A percentile compares a stretch with the other conserved stretches of the same genome.
These are phyloP conservation scores for Omphalotus olearius DNA, from an alignment of 1,284 basidiomycete species.

Conservation along the genomic window DNA sequence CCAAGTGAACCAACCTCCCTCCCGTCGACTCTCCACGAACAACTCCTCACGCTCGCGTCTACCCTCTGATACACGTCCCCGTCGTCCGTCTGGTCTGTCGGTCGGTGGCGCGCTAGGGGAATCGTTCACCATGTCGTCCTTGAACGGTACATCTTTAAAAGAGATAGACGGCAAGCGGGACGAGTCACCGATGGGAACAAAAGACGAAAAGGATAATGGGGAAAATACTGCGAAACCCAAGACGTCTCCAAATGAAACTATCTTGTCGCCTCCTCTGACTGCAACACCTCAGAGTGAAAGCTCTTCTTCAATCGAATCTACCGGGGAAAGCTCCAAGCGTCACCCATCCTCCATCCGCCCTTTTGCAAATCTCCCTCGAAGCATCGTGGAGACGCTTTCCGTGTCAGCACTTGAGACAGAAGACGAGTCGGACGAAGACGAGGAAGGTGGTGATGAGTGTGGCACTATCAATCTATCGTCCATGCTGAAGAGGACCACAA, in stretches of 20 bases:
- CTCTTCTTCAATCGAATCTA: too few species aligned
- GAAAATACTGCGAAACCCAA: constrained; percentile 5
- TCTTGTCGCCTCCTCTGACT: constrained; percentile 2
- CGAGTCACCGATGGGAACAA: too few species aligned
- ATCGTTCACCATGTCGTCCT: constrained; percentile 17
- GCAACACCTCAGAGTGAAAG: neutral
- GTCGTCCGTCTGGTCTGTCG: constrained; percentile 29
- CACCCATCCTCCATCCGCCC: constrained; percentile 6
- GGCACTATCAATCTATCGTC: neutral
- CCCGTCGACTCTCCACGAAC: constrained; percentile 17
- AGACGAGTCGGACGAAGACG: constrained; percentile 18
- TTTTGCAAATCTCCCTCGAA: constrained; percentile 13
- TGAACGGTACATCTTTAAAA: constrained; percentile 9
- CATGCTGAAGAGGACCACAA: neutral
- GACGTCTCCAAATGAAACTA: neutral
- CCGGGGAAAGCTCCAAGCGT: neutral
- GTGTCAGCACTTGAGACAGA: constrained; percentile 35
- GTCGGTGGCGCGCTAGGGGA: constrained; percentile 3
- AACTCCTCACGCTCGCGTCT: neutral
- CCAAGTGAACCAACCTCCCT: constrained; percentile 12
- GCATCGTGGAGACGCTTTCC: constrained; percentile 27
- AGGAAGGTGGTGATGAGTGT: neutral
- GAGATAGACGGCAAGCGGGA: neutral
- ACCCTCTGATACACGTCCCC: constrained; percentile 21
- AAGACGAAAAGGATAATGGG: constrained; percentile 17